Evolutionary conservation across 1,139 yeast genomes (phyloP).

Genomic region (Tardiomyces blankii): DNA sequence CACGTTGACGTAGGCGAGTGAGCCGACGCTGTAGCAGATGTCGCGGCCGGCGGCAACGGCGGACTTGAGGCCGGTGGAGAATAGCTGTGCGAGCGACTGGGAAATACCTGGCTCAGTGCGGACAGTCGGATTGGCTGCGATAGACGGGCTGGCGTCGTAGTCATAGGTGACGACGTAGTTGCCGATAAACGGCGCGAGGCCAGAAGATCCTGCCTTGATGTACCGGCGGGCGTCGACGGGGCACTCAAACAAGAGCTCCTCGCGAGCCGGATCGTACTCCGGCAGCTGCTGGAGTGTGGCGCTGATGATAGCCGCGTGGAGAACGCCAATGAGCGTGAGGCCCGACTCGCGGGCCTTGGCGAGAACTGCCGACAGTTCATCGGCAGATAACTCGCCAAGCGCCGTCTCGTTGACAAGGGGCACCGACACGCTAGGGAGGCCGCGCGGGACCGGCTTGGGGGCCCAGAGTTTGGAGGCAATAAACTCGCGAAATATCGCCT

Average conservation of each 20-base stretch:
- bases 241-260: slow-evolving; percentile 7
- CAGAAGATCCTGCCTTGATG: neutral
- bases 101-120: neutral
- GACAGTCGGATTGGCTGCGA: neutral
- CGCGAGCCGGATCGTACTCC: slow-evolving; percentile 3
- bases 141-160: slow-evolving; percentile 1
- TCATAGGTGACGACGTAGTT: slow-evolving; percentile 10
- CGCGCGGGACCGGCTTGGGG: neutral
- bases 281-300: slow-evolving; percentile 2
- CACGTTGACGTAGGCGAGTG: slow-evolving; percentile 8
- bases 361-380: slow-evolving; percentile 4
- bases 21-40: slow-evolving; percentile 9
- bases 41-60: slow-evolving; percentile 3
- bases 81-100: neutral
- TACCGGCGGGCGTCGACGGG: slow-evolving; percentile 14
- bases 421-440: neutral
- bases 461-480: neutral
- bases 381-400: neutral
- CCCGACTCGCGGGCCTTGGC: slow-evolving; percentile 2
- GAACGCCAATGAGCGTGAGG: slow-evolving; percentile 3
- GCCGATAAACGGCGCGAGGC: slow-evolving; percentile 6
- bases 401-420: neutral
- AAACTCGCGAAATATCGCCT: slow-evolving; percentile 7
- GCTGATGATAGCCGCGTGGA: slow-evolving; percentile 5
- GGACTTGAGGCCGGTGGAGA: slow-evolving; percentile 3